Conservation (phyloP, 75 land plant species). For the Cupressus sempervirens region DNA sequence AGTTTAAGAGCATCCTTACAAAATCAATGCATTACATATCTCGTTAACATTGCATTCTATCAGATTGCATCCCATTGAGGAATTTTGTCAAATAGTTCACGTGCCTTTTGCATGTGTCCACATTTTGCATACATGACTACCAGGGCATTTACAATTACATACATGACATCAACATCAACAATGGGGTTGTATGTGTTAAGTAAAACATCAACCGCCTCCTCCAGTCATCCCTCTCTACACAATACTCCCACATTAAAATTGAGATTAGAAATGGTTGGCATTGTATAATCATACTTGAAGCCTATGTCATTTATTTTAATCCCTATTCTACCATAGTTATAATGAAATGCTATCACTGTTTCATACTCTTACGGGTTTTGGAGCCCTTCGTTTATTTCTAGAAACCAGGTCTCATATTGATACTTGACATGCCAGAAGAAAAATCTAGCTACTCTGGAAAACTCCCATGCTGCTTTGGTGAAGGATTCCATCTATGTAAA, state of each 20-base stretch:
- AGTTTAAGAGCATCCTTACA: slow-evolving; percentile 19
- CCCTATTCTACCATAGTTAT: background rate
- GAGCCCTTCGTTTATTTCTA: background rate
- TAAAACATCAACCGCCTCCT: no score
- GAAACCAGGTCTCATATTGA: background rate
- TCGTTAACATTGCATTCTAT: slow-evolving; percentile 44
- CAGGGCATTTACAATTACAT: slow-evolving; percentile 18
- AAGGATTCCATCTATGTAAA: background rate
- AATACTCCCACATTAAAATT: no score
- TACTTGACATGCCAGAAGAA: background rate
- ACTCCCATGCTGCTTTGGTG: background rate
- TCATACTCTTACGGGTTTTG: background rate
- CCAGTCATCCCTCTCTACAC: no score
- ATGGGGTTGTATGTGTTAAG: no score
- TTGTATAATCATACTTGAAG: no score
- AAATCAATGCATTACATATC: slow-evolving; percentile 35
- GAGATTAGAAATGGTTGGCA: no score
- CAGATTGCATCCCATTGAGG: slow-evolving; percentile 26
- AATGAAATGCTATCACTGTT: background rate
- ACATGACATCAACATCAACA: no score
- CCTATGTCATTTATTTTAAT: background rate
- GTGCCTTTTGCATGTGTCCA: slow-evolving; percentile 26
- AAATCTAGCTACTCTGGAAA: background rate
- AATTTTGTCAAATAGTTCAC: slow-evolving; percentile 17
- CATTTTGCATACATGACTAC: slow-evolving; percentile 44